Percentiles rank a stretch among this genome's conserved stretches.
phyloP scores from a whole-genome alignment of 2,329 filamentous ascomycete species.

The Fusarium sp. region DNA sequence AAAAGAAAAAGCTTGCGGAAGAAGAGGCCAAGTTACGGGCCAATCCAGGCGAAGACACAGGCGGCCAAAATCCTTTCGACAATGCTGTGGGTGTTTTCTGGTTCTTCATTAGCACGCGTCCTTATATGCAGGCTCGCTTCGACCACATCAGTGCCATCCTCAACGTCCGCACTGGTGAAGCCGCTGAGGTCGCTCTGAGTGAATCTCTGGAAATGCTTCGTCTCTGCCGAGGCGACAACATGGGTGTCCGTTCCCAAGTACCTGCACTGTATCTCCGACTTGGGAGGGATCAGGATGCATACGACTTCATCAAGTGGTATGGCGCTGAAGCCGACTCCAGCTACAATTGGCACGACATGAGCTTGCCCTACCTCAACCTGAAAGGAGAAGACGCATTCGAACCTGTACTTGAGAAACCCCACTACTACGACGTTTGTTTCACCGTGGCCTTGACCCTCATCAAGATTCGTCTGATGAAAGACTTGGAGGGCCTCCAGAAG shows the following conservation, averaged over 20 bases:
- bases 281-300: constrained; percentile 13
- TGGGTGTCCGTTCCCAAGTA: neutral
- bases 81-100: neutral
- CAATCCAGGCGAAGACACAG: neutral
- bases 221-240: constrained; percentile 16
- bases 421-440: neutral
- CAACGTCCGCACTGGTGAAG: constrained; percentile 17
- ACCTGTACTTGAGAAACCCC: constrained; percentile 1
- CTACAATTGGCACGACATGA: constrained; percentile 8
- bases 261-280: constrained; percentile 20
- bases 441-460: constrained; percentile 16
- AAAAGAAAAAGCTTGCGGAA: neutral
- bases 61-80: constrained; percentile 7
- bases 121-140: constrained; percentile 13
- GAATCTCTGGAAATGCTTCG: constrained; percentile 6
- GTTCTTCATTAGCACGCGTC: constrained; percentile 4
- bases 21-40: constrained; percentile 5
- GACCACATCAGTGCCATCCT: constrained; percentile 8
- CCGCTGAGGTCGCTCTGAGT: neutral
- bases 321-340: neutral
- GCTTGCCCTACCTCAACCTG: constrained; percentile 9
- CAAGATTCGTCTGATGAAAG: constrained; percentile 24
- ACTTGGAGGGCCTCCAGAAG: neutral
- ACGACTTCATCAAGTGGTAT: constrained; percentile 32
- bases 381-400: constrained; percentile 15